Base-by-base conservation (phyloP, 1,284 basidiomycete species). In the Pseudozyma pruni region DNA sequence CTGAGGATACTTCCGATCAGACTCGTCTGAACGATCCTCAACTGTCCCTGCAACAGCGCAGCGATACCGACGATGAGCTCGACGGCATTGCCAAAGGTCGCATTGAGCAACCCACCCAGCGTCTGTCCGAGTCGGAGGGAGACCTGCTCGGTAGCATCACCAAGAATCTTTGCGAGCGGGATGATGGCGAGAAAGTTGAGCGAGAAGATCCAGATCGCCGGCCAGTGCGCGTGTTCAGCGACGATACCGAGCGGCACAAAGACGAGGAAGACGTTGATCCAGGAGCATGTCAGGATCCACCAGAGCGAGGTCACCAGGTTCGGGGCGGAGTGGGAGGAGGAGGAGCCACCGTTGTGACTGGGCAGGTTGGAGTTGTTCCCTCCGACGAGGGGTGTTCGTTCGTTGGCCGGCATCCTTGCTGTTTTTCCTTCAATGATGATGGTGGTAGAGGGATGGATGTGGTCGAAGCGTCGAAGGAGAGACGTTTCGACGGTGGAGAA, bases 21-120 rank as follows among this genome's bases (percentile, higher is more conserved):
- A 43, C 71, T 75, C 19, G 75, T 80, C 58, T 82, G 80, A 2
- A 81, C 80, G 29, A 81, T 81, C 13, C 80, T 60, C 35, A 81
- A 60, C 60, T 81, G 77, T 19, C 91, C 89, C 86, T 92, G 91
- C 34, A 90, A 79, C 20, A 94, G 85, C 7, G 93, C 94, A 39
- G 91, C 91, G 64, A 96, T 86, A 20, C 77, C 80, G 14, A 82
- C 80, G 49, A 82, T 82, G 38, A 82, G 69, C 53, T 82, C 80
- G 53, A 82, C 80, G 7, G 80, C 80, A 43, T 82, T 82, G 25
- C 77, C 79, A 37, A 80, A 79, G n/a, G 80, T 82, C 10, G 80
- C 80, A 41, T 82, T 82, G 17, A 81, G 54, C 41, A 82, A 64
- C 23, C 80, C 80, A 20, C 80, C 80, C 22, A 82, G 49, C 11